These are phyloP conservation scores for Fusarium sp. DNA, from an alignment of 2,329 filamentous ascomycete genomes.

Conservation along the genomic window DNA sequence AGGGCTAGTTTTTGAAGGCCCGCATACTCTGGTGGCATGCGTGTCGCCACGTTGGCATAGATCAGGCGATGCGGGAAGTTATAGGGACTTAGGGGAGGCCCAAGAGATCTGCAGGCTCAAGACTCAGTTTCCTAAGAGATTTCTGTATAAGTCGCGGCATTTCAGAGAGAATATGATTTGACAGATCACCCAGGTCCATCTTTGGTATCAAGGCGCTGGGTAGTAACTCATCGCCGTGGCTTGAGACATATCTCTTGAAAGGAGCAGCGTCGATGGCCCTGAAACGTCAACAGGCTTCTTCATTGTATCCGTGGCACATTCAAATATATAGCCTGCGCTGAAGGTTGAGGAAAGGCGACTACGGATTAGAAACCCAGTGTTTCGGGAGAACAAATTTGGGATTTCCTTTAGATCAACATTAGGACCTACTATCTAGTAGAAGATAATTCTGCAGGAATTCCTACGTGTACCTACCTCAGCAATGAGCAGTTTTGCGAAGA, in stretches of 20 bases:
- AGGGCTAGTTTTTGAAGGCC: not conserved
- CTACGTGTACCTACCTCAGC: not conserved
- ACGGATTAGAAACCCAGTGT: no score
- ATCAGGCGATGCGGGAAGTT: not conserved
- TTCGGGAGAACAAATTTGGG: not conserved
- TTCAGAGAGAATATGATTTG: not conserved
- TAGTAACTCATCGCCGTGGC: not conserved
- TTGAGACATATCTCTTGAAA: not conserved
- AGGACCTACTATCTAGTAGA: no score
- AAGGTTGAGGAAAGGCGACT: not conserved
- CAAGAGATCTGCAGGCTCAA: not conserved
- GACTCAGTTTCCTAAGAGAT: not conserved
- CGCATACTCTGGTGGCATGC: not conserved
- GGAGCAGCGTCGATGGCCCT: not conserved
- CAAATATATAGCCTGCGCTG: not conserved
- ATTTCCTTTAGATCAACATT: not conserved
- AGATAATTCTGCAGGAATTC: not conserved
- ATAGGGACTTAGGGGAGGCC: not conserved
- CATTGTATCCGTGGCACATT: not conserved
- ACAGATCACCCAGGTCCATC: no score
- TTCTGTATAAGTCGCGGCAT: not conserved
- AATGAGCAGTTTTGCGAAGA: not conserved
- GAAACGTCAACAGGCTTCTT: not conserved
- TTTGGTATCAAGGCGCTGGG: not conserved
- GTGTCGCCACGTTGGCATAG: no score